These are phyloP conservation scores for Vitis vinifera DNA, from an alignment of 164 flowering plant species.

Conservation along the genomic window ASM3070453v1 NC_081808.1:24850001-24850500, in stretches of 20 bases:
- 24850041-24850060: background rate
- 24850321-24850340: background rate
- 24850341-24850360: slow-evolving; percentile 22
- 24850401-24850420: slow-evolving; percentile 96
- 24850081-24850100: background rate
- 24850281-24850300: too few species aligned
- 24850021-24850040: slow-evolving; percentile 26
- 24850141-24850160: slow-evolving; percentile 72
- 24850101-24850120: slow-evolving; percentile 88
- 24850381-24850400: slow-evolving; percentile 97
- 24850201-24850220: slow-evolving; percentile 80
- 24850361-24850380: slow-evolving; percentile 92
- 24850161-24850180: slow-evolving; percentile 81
- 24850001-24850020: slow-evolving; percentile 68
- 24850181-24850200: slow-evolving; percentile 71
- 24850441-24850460: slow-evolving; percentile 77
- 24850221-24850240: slow-evolving; percentile 79
- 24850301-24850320: too few species aligned
- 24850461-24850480: slow-evolving; percentile 34
- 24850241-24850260: slow-evolving; percentile 9
- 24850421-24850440: slow-evolving; percentile 65
- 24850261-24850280: background rate
- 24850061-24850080: background rate
- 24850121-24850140: slow-evolving; percentile 80
- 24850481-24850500: background rate